Percentiles rank a stretch among this genome's conserved stretches.
Conservation (phyloP, 1,284 basidiomycete species). For the Malassezia nana region DNA sequence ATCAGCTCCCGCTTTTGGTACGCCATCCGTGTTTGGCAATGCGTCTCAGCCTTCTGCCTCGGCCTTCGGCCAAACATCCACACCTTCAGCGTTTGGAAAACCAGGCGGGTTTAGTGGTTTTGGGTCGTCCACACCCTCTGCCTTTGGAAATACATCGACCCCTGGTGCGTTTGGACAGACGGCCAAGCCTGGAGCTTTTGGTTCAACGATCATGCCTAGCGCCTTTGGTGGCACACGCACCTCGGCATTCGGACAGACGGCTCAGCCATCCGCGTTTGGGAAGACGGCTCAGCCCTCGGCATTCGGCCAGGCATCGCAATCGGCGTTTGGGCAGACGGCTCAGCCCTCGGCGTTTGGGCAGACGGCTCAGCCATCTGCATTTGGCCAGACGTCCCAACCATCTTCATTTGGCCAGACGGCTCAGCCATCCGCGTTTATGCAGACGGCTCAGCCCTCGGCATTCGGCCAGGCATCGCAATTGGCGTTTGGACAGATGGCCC, state of each 20-base stretch:
- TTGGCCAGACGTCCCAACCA: background rate
- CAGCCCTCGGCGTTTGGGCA: background rate
- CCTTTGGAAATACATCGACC: background rate
- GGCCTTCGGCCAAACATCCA: background rate
- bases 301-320: background rate
- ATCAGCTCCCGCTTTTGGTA: background rate
- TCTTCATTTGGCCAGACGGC: background rate
- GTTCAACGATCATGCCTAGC: background rate
- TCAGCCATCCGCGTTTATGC: background rate
- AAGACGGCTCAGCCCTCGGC: background rate
- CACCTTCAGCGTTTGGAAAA: background rate
- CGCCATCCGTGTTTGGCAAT: constrained; percentile 3
- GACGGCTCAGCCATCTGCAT: background rate
- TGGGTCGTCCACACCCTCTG: constrained; percentile 2
- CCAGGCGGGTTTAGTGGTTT: background rate
- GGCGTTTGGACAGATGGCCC: background rate
- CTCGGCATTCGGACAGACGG: background rate
- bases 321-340: background rate
- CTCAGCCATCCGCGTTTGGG: constrained; percentile 10
- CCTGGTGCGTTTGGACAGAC: background rate
- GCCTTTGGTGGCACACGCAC: constrained; percentile 6
- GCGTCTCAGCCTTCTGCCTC: background rate
- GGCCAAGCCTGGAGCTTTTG: background rate
- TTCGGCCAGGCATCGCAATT: background rate
- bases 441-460: background rate